Evolutionary conservation across 1,284 basidiomycete genomes (phyloP), one percentile per base, ranked within the genome.

Genomic region (Malassezia pachydermatis): DNA sequence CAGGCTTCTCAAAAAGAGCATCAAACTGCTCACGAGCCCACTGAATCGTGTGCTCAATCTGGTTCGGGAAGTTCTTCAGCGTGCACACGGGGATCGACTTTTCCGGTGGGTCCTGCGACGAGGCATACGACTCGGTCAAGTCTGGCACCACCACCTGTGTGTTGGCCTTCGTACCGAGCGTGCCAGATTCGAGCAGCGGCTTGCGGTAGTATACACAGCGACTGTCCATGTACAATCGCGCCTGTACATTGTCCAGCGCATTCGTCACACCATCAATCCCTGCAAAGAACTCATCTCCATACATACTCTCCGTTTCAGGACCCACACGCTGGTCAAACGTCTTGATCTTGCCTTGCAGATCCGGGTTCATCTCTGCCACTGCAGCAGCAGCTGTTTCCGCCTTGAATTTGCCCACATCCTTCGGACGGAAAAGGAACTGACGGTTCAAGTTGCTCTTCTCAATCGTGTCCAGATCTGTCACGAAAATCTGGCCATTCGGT

Each of bases 361-460:
- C 86, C 19, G 88, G 84, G 75, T 99, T 99, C 94, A 99, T 99
- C 45, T 89, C 88, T 6, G 83, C 78, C 20, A 96, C 92, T 10
- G 90, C 94, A 5, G 80, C 79, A 14, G 85, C 88, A 37, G 92
- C 92, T 36, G 90, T 88, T 73, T 96, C 92, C 10, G 89, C 81
- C 77, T 99, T 99, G 79, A 98, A 98, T 72, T 88, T 84, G 51
- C 95, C 94, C 8, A 99, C 76, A 71, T 99, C 95, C 76, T 95
- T 94, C 14, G 90, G 75, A 43, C 94, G 81, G 81, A 99, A 99
- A 64, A 99, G 77, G 81, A 99, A 99, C 73, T 99, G 94, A 51
- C 94, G 78, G 75, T 99, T 99, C 55, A 99, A 75, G 73, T 99
- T 99, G 66, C 85, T 88, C 81, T 98, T 99, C 77, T 99, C 94